Evolutionary conservation across 345 rosid genomes (phyloP), one percentile per base, ranked within the genome.

Genomic region (Carallia brachiata): DNA sequence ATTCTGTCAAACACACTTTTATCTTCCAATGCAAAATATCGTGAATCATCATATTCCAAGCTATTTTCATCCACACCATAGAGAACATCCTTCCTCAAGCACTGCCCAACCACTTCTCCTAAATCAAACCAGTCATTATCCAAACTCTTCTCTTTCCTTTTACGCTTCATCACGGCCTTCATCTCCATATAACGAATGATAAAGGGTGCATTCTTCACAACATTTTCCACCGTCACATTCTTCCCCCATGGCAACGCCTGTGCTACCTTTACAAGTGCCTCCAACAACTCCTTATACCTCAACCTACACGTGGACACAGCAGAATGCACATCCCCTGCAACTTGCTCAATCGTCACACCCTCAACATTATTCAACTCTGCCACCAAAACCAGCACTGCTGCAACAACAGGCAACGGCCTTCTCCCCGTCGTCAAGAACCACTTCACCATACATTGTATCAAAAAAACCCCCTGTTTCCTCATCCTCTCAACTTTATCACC

Each of bases 171-270:
- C 90, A 81, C 84, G 0, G 89, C 84, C 71, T 86, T 88, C 68
- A 80, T 78, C 82, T 94, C 97, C 96, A 91, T 81, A 53, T 87
- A 86, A 8, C 78, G 86, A 58, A 94, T 78, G 63, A 89, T 79
- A 68, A 75, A 62, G 0, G 82, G 84, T 0, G 88, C 91, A 80
- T 87, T 86, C 71, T 82, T 87, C 69, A 86, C 64, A 61, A 88
- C 77, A 78, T 91, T 93, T 82, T 89, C 90, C 64, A 84, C 75
- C 0, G 82, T 80, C n/a, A 91, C 80, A 71, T 91, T 88, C 74
- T 87, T 83, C 18, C 90, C 95, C 96, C 96, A 91, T 2, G 97
- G 98, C 83, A 94, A 86, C 5, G 70, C 90, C 52, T 81, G 80
- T 0, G 95, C 88, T 32, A 81, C 91, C 66, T 86, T 77, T 80